Evolutionary conservation across 1,284 basidiomycete species (phyloP), one percentile per base, ranked within the genome.

Genomic region (Cryptococcus sp.): DNA sequence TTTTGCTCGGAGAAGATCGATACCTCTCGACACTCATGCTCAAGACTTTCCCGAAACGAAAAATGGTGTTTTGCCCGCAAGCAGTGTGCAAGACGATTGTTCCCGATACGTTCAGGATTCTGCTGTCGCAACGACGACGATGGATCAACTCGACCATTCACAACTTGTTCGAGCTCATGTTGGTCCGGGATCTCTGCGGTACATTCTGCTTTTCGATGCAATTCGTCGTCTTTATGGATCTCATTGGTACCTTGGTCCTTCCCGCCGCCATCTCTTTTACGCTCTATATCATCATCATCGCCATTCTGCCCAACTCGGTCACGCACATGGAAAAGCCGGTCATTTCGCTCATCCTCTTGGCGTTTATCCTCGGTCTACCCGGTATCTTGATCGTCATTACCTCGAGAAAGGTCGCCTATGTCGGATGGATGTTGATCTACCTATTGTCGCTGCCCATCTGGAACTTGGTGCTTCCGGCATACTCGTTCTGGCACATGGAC

Each of bases 61-160:
- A 97, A 78, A 98, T 97, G 81, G 82, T 97, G 66, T 98, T 98
- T 79, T 94, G 90, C 68, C 95, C 95, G 2, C 89, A 95, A 72
- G 95, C 94, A 0, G 89, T 95, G 11, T 98, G 95, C 78, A 93
- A 97, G 78, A 98, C 94, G 23, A 81, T 97, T 59, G 95, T 95
- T 2, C 94, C 95, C 1, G 92, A 98, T 70, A 91, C 89, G 2
- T 98, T 98, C 81, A 78, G 80, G 45, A 83, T 97, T 37, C 78
- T 99, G 40, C 81, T 99, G 22, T 97, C 92, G 3, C 94, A 98
- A 71, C 87, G 95, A 62, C 85, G 95, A 64, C 86, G 95, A 55
- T 98, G 94, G 95, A 99, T 98, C 77, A 99, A 98, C 77, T 97
- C 92, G 53, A 99, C 95, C 0, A 85, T 99, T 43, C 95, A 99